Base-by-base conservation (phyloP, 257 asterid species). In the Handroanthus guayacan region DNA sequence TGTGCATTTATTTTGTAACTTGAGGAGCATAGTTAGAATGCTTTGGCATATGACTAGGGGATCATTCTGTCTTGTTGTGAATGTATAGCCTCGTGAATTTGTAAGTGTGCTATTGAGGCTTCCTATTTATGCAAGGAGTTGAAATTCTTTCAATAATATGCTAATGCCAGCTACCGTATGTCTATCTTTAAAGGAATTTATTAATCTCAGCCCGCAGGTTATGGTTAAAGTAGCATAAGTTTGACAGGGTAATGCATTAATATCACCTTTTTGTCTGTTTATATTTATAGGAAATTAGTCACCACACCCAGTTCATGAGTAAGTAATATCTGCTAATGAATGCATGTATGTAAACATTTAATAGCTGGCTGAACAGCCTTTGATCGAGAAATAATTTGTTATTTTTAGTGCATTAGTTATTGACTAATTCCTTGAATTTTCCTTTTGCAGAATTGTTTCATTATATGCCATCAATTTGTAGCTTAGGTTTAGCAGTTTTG, bases 401-500 rank as follows among this genome's bases (percentile, higher is more conserved):
- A 8, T 36, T 41, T 76, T 50, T 73, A 39, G 16, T 2, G 48
- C 44, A 34, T 63, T 9, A 43, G 20, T 25, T 39, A 69, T 36
- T 41, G 75, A 47, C 69, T 75, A 17, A 64, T 64, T 17, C 36
- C 31, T 14, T 75, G 51, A 62, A 43, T 25, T 52, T 71, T 47
- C 7, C 5, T 56, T 82, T 78, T 77, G 87, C 82, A 78, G 84
- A 72, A 38, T 31, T 72, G 41, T 9, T 68, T 67, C 68, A 76
- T 68, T 75, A 16, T 47, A 68, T 66, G 75, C 67, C 72, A 56
- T 57, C 69, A 17, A 5, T 75, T 55, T 34, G 64, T 86, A 79
- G 80, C 79, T 67, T 74, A 71, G 83, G 65, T 72, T 57, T 70
- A 73, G 73, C 82, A 55, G 60, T 68, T 72, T 70, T 51, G 77